Evolutionary conservation across 2,329 filamentous ascomycete genomes (phyloP), one percentile per base, ranked within the genome.

Genomic region (Fusarium euwallaceae): DNA sequence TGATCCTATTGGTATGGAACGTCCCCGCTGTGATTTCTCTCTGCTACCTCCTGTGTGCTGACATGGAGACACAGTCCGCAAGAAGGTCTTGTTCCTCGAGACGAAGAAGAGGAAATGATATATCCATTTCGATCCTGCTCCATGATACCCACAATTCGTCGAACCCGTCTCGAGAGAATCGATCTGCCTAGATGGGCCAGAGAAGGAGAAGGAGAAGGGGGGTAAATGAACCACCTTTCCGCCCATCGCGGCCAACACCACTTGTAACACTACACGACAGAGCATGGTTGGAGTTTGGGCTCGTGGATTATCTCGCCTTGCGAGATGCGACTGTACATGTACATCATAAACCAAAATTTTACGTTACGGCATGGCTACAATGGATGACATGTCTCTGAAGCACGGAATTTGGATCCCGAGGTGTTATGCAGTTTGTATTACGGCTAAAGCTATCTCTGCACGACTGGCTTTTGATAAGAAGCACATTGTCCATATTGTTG

Each of bases 71-170:
- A 34, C 78, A 97, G 97, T 99, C 65, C 94, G 95, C 83, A 95
- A 96, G 87, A 94, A 98, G 86, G 97, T 99, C 36, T 89, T 99
- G 34, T 99, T 99, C 85, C 90, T 98, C 67, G 97, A 99, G 83
- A 92, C 94, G 81, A 98, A 97, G 83, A 93, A 95, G 82, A 93
- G 92, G 82, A 92, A 89, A 85, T 89, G 84, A 74, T 64, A 74
- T 64, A 51, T 29, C 45, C 27, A 20, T 14, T 12, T 20, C 60
- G 55, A 36, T 27, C 39, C 67, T 61, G 32, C 60, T 70, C 67
- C 61, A 67, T 61, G 66, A 79, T 69, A 69, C 48, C 43, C 66
- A 61, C 63, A 39, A 66, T 58, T 65, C 58, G 58, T 65, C 55
- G 64, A 69, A 61, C 7, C 58, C 43, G 48, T 27, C 53, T 37